Evolutionary conservation across 1,284 basidiomycete species (phyloP).

Genomic region (Schizopora paradoxa): DNA sequence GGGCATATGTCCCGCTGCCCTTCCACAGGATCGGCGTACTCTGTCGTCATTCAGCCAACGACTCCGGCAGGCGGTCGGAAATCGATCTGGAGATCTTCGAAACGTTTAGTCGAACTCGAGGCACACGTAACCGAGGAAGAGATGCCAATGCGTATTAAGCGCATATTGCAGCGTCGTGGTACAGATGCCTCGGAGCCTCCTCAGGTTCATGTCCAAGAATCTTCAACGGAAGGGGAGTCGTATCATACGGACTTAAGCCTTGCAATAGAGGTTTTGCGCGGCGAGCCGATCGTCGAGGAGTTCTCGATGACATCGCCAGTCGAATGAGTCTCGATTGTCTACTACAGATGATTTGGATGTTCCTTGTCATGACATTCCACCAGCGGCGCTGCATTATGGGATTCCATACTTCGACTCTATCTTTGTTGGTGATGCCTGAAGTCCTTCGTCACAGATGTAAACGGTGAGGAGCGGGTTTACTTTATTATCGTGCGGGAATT

Average conservation of each 20-base stretch:
- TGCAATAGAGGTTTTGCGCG: conserved; percentile 12
- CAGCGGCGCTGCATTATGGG: no score
- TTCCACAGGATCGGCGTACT: conserved; percentile 10
- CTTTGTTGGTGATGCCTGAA: no score
- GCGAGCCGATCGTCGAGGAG: conserved; percentile 1
- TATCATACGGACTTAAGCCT: conserved; percentile 10
- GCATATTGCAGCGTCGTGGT: conserved; percentile 6
- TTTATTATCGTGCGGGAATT: no score
- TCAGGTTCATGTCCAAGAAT: no score
- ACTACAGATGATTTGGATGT: no score
- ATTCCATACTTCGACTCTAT: no score
- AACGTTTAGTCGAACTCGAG: background rate
- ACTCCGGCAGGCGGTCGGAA: conserved; percentile 2
- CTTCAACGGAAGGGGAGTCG: no score
- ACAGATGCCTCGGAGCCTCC: no score
- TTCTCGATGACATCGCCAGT: conserved; percentile 12
- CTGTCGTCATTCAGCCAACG: conserved; percentile 13
- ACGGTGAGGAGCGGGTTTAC: no score
- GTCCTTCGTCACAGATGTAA: no score
- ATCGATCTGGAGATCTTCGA: background rate
- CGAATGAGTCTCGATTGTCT: no score
- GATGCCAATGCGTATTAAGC: conserved; percentile 11
- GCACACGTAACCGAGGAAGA: conserved; percentile 8
- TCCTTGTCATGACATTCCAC: no score
- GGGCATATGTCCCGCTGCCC: conserved; percentile 12